Evolutionary conservation across 169 alveolate species (phyloP), one percentile per base, ranked within the genome.

Genomic region (Perkinsus chesapeaki): DNA sequence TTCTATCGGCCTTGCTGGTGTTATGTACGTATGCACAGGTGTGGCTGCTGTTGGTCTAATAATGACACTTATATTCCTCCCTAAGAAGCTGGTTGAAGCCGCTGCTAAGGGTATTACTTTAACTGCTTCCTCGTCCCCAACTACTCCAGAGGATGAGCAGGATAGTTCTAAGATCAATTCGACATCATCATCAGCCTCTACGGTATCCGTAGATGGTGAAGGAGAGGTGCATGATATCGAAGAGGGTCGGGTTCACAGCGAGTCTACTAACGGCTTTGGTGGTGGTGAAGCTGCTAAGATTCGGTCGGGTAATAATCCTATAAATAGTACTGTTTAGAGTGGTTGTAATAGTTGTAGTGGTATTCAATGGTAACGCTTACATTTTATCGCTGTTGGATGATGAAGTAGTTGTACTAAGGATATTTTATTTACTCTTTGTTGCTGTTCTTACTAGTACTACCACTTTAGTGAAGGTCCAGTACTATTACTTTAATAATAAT

Each of bases 1-100:
- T 39, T 37, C 73, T 73, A n/a, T 48, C 73, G 95, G 92, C 39
- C 72, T 20, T 39, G 60, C 91, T 48, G 39, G 91, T 92, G n/a
- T 31, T n/a, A 34, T 73, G 90, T 39, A 60, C 27, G 82, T 60
- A 0, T 60, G 82, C 82, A 60, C 82, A 1, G 82, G 82, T 60
- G 82, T 60, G 82, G 82, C 82, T 16, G 82, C 82, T 1, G 12
- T 60, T 27, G 82, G 82, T 60, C 82, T 60, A 0, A 16, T 60
- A 27, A 60, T 60, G 12, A 60, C 82, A 5, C 82, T 60, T 1
- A 60, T 60, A 60, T 60, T 60, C 82, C 82, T 60, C 31, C 82
- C 82, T 60, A 60, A 60, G 82, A 60, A 60, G 82, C 82, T 60
- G 82, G 82, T 60, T 60, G 82, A 60, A 60, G 82, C 82, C 82